phyloP scores from a whole-genome alignment of 257 asterid genomes.

The Capsicum rhomboideum region DNA sequence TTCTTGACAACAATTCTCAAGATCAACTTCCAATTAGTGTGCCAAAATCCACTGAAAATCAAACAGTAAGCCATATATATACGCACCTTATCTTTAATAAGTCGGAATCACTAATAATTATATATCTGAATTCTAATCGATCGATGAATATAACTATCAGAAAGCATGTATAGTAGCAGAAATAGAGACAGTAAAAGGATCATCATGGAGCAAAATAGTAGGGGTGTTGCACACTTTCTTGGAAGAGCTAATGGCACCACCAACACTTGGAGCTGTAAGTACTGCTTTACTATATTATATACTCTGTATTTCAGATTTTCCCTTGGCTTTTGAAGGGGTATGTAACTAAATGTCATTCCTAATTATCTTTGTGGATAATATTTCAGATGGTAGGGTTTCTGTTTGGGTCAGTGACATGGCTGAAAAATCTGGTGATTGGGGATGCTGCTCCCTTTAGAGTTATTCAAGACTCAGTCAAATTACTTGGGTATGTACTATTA shows the following conservation, averaged over 20 bases:
- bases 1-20: constrained; percentile 26
- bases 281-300: neutral
- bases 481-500: constrained; percentile 53
- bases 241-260: constrained; percentile 69
- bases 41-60: neutral
- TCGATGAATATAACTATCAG: neutral
- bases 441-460: constrained; percentile 67
- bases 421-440: constrained; percentile 60
- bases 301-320: too few species aligned
- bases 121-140: neutral
- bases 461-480: constrained; percentile 39
- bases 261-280: constrained; percentile 66
- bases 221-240: constrained; percentile 34
- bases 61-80: neutral
- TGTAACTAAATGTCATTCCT: neutral
- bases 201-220: constrained; percentile 15
- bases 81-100: neutral
- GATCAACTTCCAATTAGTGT: constrained; percentile 11
- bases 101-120: neutral
- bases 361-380: neutral
- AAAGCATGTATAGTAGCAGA: constrained; percentile 5
- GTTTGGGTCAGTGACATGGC: constrained; percentile 62
- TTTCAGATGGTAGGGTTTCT: constrained; percentile 55
- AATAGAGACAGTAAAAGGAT: constrained; percentile 4
- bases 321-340: too few species aligned